These are phyloP conservation scores for Xylaria polymorpha DNA, from an alignment of 2,329 filamentous ascomycete genomes.

Conservation along the genomic window DNA sequence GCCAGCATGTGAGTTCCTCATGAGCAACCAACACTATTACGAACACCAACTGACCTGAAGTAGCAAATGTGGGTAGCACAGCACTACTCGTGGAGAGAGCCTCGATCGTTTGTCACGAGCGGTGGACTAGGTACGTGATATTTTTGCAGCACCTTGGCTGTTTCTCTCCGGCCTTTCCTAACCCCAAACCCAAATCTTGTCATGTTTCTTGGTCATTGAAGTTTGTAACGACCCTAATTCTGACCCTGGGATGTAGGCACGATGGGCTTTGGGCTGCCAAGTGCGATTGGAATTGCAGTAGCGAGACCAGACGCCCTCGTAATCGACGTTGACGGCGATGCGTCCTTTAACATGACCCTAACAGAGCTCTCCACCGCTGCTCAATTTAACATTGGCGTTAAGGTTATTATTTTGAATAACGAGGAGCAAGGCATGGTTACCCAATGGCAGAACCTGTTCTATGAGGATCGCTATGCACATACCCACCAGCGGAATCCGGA, in stretches of 20 bases:
- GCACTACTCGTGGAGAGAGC: background rate
- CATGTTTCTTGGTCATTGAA: slow-evolving; percentile 26
- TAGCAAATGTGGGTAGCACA: slow-evolving; percentile 10
- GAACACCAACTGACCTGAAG: slow-evolving; percentile 28
- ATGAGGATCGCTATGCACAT: slow-evolving; percentile 90
- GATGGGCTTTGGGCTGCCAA: slow-evolving; percentile 22
- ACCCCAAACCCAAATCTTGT: slow-evolving; percentile 22
- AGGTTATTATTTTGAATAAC: slow-evolving; percentile 95
- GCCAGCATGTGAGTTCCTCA: slow-evolving; percentile 93
- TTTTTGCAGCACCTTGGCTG: slow-evolving; percentile 24
- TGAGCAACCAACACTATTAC: slow-evolving; percentile 62
- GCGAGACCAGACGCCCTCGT: slow-evolving; percentile 79
- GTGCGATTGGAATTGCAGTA: slow-evolving; percentile 18
- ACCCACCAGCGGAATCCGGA: slow-evolving; percentile 97
- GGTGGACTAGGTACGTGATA: slow-evolving; percentile 60
- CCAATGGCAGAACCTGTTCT: slow-evolving; percentile 98
- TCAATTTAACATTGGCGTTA: slow-evolving; percentile 96
- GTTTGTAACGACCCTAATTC: slow-evolving; percentile 31
- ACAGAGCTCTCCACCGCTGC: slow-evolving; percentile 93
- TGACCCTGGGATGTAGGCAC: slow-evolving; percentile 26
- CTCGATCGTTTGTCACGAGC: slow-evolving; percentile 2
- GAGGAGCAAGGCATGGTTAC: slow-evolving; percentile 99
- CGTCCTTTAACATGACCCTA: slow-evolving; percentile 99
- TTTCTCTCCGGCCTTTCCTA: slow-evolving; percentile 23
- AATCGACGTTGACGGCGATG: slow-evolving; percentile 96